Evolutionary conservation across 2,329 filamentous ascomycete species (phyloP), one percentile per base, ranked within the genome.

Genomic region (Arthrobotrys sphaeroides): DNA sequence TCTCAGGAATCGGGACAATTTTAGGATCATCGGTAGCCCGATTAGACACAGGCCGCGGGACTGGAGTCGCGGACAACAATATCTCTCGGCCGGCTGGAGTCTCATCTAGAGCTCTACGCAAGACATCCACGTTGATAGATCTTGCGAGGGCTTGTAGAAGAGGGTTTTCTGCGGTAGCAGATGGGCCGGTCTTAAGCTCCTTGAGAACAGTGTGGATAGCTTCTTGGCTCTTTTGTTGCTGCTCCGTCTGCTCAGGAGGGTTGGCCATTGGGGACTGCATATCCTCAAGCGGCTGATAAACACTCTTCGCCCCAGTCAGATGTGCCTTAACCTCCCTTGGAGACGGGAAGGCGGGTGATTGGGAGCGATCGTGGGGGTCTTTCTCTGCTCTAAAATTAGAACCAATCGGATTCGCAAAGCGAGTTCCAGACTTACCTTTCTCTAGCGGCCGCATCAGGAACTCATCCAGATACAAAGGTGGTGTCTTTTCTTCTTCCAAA

Each of bases 161-260:
- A n/a, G 70, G 70, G 18, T 55, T 55, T 10, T 74, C 64, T 22
- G 57, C 62, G 0, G 53, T 68, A 9, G 26, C 62, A 24, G 70
- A 74, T 7, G 60, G 47, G 5, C 70, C 70, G 2, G 70, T 74
- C 43, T 74, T 74, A 0, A 74, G 55, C n/a, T 74, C 70, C 33
- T 74, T 74, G 13, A 74, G 53, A 16, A 74, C 62, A 10, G 70
- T 74, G 24, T 74, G 70, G 20, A 74, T 74, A 1, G 70, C 70
- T 18, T 74, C 62, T 22, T 74, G 61, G 31, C 70, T 62, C n/a
- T 73, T 65, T 31, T 74, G 70, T 18, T 74, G 62, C 20, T 72
- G 45, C 28, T 74, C 62, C 9, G 28, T 67, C 38, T 57, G 53
- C 12, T 74, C 70, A 1, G 45, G 33, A 33, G 24, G n/a, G 16